phyloP scores from a whole-genome alignment of 2,329 filamentous ascomycete genomes.

The Pyrenophora tritici-repentis region DNA sequence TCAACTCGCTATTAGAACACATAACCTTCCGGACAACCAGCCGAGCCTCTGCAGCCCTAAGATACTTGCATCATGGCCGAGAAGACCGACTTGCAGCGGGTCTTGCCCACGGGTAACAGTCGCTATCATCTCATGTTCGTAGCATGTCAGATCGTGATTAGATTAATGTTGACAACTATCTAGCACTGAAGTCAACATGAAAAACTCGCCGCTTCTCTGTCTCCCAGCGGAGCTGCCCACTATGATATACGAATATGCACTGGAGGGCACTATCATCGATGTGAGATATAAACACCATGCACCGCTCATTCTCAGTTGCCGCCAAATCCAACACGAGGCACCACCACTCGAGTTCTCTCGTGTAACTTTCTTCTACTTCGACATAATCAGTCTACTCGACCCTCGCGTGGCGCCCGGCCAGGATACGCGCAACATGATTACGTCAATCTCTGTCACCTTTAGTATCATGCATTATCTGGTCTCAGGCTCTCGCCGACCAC shows the following conservation, averaged over 20 bases:
- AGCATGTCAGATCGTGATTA: too few species aligned
- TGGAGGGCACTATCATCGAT: neutral
- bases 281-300: neutral
- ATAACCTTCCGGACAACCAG: too few species aligned
- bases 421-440: neutral
- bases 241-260: neutral
- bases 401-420: too few species aligned
- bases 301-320: neutral
- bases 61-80: too few species aligned
- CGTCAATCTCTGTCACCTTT: neutral
- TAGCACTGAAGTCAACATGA: neutral
- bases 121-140: too few species aligned
- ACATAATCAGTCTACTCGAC: neutral
- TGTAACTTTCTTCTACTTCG: neutral
- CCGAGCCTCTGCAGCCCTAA: too few species aligned
- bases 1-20: too few species aligned
- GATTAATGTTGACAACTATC: neutral
- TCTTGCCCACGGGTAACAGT: too few species aligned
- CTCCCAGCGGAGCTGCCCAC: neutral
- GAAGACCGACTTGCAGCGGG: too few species aligned
- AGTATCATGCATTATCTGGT: too few species aligned
- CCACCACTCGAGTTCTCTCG: neutral
- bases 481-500: too few species aligned
- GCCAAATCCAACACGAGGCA: neutral
- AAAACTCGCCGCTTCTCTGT: slow-evolving; percentile 1